Evolutionary conservation across 192 early-diverging fungal genomes (phyloP), one percentile per base, ranked within the genome.

Genomic region (Coemansia sp.): DNA sequence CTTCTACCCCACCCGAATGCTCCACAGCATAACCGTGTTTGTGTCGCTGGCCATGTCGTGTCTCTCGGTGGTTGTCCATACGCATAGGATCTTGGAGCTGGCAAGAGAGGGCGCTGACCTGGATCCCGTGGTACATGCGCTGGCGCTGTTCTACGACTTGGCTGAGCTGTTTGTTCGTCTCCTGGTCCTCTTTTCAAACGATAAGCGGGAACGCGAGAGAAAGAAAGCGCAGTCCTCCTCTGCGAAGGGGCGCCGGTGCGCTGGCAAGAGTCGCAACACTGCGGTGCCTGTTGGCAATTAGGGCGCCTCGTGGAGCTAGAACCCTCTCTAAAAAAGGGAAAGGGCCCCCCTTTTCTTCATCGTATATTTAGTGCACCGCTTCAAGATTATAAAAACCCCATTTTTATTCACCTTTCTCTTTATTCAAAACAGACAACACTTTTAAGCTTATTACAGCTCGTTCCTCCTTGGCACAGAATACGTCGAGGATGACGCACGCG

Each of bases 141-240:
- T 75, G 44, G n/a, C 44, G 21, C 75, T 75, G 36, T 81, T 81
- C 35, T 63, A 49, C 20, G 68, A 71, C 56, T 39, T 75, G 24
- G 55, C 67, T 2, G 3, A n/a, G 10, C 60, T 81, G 20, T 81
- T 81, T 59, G 35, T 75, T 0, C 41, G 45, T 0, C 26, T 72
- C 10, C 24, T 75, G 2, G 63, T 20, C 1, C 24, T 81, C 12
- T 33, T 81, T 21, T 45, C 53, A 0, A 71, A 53, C 15, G 64
- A 75, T 7, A 64, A 60, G 26, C 60, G 33, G 60, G 46, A 59
- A 15, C 58, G 64, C n/a, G 18, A 30, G 30, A 30, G 20, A n/a
- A 20, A 16, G 20, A n/a, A n/a, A 4, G n/a, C 46, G 3, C 16
- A n/a, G 46, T 7, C 2, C 12, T 49, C 18, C 46, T 49, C 46